Percentiles rank a stretch among this genome's conserved stretches.
phyloP scores from a whole-genome alignment of 2,329 filamentous ascomycete genomes.

The Trichoderma sp. region DNA sequence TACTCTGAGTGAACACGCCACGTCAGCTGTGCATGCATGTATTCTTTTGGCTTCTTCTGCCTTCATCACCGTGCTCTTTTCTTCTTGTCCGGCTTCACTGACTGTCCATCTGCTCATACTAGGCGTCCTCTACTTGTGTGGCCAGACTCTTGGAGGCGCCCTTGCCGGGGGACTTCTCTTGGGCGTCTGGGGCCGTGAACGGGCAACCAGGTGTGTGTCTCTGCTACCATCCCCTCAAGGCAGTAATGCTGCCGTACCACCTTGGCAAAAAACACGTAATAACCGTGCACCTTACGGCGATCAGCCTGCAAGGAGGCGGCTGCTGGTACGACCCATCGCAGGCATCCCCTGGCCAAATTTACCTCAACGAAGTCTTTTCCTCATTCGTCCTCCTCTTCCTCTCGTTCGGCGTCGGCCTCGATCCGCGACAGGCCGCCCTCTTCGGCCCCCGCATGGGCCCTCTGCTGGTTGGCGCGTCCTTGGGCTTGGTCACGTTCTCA shows the following conservation, averaged over 20 bases:
- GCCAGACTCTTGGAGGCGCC: constrained; percentile 49
- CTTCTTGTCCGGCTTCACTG: background rate
- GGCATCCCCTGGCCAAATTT: constrained; percentile 45
- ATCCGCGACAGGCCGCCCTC: constrained; percentile 52
- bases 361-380: constrained; percentile 52
- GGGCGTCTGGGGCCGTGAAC: constrained; percentile 40
- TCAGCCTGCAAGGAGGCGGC: constrained; percentile 40
- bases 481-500: constrained; percentile 43
- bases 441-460: constrained; percentile 54
- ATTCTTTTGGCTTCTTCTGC: background rate
- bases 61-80: too few relatives aligned
- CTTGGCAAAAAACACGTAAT: background rate
- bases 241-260: background rate
- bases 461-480: constrained; percentile 49
- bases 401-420: constrained; percentile 55
- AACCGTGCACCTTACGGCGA: background rate
- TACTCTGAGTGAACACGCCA: background rate
- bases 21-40: background rate
- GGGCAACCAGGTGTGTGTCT: constrained; percentile 35
- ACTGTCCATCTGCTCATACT: background rate
- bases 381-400: constrained; percentile 43
- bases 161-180: constrained; percentile 49
- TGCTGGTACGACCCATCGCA: constrained; percentile 43
- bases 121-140: constrained; percentile 50
- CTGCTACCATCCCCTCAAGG: background rate